Evolutionary conservation across 805 yeast species (phyloP).

Genomic region (Candida corydali): DNA sequence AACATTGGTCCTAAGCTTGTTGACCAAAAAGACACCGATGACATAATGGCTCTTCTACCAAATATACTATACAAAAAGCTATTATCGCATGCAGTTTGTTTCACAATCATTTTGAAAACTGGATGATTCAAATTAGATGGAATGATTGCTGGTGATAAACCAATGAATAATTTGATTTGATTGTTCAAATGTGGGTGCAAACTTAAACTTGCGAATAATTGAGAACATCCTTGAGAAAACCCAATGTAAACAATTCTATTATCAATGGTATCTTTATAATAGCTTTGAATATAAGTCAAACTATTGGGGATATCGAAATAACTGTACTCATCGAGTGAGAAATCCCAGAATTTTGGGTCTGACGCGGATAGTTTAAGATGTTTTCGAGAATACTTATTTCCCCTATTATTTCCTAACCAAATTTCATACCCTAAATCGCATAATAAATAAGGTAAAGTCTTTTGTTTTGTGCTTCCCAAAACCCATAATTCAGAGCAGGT

Average conservation of each 20-base stretch:
- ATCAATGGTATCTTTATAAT: constrained; percentile 10
- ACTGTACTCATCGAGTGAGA: constrained; percentile 29
- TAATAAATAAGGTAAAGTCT: constrained; percentile 20
- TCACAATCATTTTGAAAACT: constrained; percentile 20
- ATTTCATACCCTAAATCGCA: constrained; percentile 20
- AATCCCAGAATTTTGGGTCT: constrained; percentile 25
- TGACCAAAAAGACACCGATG: constrained; percentile 28
- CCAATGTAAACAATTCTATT: constrained; percentile 24
- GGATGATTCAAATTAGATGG: constrained; percentile 23
- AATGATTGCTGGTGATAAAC: constrained; percentile 27
- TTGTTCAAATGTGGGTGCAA: constrained; percentile 20
- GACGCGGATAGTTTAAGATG: constrained; percentile 22
- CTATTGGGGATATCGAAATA: constrained; percentile 27
- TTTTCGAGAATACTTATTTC: constrained; percentile 28
- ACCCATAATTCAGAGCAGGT: constrained; percentile 37
- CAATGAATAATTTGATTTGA: constrained; percentile 21
- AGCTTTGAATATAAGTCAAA: constrained; percentile 17
- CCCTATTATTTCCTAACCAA: constrained; percentile 25
- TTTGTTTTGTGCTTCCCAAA: constrained; percentile 18
- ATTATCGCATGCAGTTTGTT: constrained; percentile 22
- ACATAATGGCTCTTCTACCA: constrained; percentile 25
- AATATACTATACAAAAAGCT: constrained; percentile 21
- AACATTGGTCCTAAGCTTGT: constrained; percentile 16
- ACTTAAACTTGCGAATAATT: constrained; percentile 28
- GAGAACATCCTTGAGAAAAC: constrained; percentile 30